Base-by-base conservation (phyloP, 192 early-diverging fungal genomes). In the Coemansia sp. region DNA sequence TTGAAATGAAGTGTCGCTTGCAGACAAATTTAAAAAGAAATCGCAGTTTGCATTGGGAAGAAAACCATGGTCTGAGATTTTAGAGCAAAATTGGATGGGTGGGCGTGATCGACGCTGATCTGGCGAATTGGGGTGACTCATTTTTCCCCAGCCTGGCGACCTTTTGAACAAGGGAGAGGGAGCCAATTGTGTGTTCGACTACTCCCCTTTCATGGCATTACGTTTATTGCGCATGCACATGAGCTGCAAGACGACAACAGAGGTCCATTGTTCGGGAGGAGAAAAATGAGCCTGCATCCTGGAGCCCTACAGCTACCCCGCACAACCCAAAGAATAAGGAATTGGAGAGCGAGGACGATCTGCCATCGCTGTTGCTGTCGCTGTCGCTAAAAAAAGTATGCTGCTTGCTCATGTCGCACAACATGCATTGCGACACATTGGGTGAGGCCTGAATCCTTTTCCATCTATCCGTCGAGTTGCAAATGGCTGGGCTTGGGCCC, bases 171-270 rank as follows among this genome's bases (percentile, higher is more conserved):
- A 51, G 10, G 13, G 48, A 26, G 18, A 51, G 10, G 13, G 48
- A 26, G 18, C 13, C 48, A 14, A 51, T 26, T 51, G 24, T 51
- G n/a, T 9, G 21, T 9, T 21, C 45, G n/a, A 9, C 45, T 46
- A 9, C 18, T 20, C 45, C 45, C 45, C 18, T 9, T 14, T 42
- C n/a, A 42, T 42, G 14, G 40, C 45, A 6, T 20, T 26, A 26
- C 24, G 4, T 51, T 26, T 11, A 51, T 51, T 51, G 48, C 5
- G 23, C 23, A 23, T 51, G 48, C 48, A 23, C 48, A 23, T 51
- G 48, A 51, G 48, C 24, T 51, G 48, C 48, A 23, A 51, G 48
- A 51, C 48, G 48, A 51, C 48, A 5, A 46, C 20, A n/a, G 48
- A 26, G 13, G 48, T 13, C 48, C 13, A 51, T 51, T 51, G 48